Evolutionary conservation across 805 yeast genomes (phyloP).

Genomic region (Metschnikowia noctiluminum): DNA sequence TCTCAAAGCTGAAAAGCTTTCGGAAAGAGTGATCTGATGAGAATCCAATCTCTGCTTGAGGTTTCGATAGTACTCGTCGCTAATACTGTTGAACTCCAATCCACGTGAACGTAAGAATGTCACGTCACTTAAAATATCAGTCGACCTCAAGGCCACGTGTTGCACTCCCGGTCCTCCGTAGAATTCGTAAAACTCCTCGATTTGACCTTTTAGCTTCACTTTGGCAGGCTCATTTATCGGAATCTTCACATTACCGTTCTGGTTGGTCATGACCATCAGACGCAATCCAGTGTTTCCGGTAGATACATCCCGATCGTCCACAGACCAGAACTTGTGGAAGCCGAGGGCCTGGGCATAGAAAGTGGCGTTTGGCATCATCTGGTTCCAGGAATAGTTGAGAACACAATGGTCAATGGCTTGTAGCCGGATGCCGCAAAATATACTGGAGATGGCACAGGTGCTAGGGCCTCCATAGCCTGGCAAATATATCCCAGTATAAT

Average conservation of each 20-base stretch:
- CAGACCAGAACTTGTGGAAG: constrained; percentile 80
- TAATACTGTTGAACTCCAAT: constrained; percentile 62
- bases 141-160: constrained; percentile 70
- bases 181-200: constrained; percentile 75
- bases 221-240: constrained; percentile 84
- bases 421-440: constrained; percentile 37
- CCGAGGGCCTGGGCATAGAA: constrained; percentile 64
- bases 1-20: constrained; percentile 49
- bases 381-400: constrained; percentile 70
- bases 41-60: constrained; percentile 43
- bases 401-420: constrained; percentile 72
- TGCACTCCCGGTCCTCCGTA: constrained; percentile 83
- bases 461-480: constrained; percentile 43
- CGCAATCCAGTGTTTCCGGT: constrained; percentile 68
- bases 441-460: not conserved
- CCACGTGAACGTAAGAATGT: constrained; percentile 56
- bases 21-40: constrained; percentile 47
- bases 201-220: constrained; percentile 65
- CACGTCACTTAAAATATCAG: constrained; percentile 58
- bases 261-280: constrained; percentile 74
- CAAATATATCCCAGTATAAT: constrained; percentile 42
- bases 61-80: constrained; percentile 53
- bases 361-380: constrained; percentile 55
- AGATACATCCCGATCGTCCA: constrained; percentile 70
- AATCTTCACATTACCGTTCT: constrained; percentile 63